Evolutionary conservation across 2,329 filamentous ascomycete species (phyloP), one percentile per base, ranked within the genome.

Genomic region (Pseudophaeomoniella oleicola): DNA sequence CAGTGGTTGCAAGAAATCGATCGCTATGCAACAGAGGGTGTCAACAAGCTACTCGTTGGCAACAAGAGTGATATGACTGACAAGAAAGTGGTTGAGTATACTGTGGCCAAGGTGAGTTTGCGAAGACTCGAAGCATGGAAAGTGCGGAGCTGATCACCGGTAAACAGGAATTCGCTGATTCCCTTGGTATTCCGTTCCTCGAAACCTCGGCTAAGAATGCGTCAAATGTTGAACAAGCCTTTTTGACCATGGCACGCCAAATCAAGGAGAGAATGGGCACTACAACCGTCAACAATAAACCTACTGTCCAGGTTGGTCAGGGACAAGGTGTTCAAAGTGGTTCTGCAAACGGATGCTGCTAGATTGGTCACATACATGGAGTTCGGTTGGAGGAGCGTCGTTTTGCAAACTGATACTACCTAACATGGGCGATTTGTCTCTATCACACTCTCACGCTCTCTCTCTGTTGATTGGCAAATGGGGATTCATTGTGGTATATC

Each of bases 1-100:
- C 90, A 98, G 73, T 98, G 90, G 90, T 77, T 98, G 44, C 90
- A 98, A 65, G 90, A 98, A 70, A 98, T 98, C 53, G 90, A 98
- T 70, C 80, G 90, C 62, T 96, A 98, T 57, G 90, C 90, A 52
- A 98, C 90, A 50, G 90, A 98, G 67, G 90, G 90, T 48, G 90
- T 98, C 57, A 98, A 98, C 78, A 98, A 98, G 75, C 75, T 98
- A 48, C 78, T 98, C 44, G 88, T 98, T 44, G 90, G 90, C 57
- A 98, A 98, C 81, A 98, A 98, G 81, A 94, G 86, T 67, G 90
- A 98, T 82, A 96, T 98, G 86, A 78, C 88, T 42, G 90, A 98
- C 69, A 98, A 98, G 82, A 98, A 96, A 73, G 90, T 96, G 30
- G 90, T 98, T 44, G 90, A 98, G 64, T 98, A 98, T 75, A 93